Evolutionary conservation across 768 basidiomycete genomes (phyloP).

Genomic region (Pisolithus sp.): DNA sequence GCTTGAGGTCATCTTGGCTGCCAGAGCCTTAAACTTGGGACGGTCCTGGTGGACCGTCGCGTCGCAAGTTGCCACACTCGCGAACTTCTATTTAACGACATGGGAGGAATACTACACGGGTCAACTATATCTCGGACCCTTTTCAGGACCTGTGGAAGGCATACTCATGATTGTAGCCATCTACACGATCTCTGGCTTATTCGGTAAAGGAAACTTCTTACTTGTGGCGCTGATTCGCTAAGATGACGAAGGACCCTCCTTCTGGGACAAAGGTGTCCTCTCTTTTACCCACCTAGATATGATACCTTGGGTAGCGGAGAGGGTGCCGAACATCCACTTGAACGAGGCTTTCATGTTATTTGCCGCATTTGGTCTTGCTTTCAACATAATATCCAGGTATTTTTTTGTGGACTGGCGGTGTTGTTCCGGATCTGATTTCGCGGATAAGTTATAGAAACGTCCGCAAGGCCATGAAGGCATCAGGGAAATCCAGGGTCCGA

Average conservation of each 20-base stretch:
- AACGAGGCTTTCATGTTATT: slow-evolving; percentile 90
- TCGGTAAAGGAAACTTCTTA: slow-evolving; percentile 38
- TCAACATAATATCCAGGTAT: slow-evolving; percentile 76
- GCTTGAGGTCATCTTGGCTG: slow-evolving; percentile 82
- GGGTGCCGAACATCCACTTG: slow-evolving; percentile 61
- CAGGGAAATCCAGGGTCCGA: slow-evolving; percentile 34
- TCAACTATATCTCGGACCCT: slow-evolving; percentile 83
- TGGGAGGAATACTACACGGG: slow-evolving; percentile 91
- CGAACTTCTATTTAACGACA: slow-evolving; percentile 69
- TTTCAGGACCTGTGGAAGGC: slow-evolving; percentile 95
- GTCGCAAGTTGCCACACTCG: slow-evolving; percentile 63
- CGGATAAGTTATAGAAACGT: slow-evolving; percentile 74
- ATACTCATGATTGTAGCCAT: slow-evolving; percentile 80
- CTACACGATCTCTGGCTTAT: slow-evolving; percentile 72
- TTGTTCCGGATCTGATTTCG: slow-evolving; percentile 2
- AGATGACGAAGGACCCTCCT: slow-evolving; percentile 50
- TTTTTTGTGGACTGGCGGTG: neutral
- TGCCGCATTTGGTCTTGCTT: slow-evolving; percentile 57
- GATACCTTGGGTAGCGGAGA: slow-evolving; percentile 38
- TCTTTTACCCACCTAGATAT: slow-evolving; percentile 50
- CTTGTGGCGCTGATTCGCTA: neutral
- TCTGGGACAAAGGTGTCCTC: slow-evolving; percentile 74
- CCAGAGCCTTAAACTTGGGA: slow-evolving; percentile 84
- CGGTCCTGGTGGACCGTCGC: slow-evolving; percentile 97
- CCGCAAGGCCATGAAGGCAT: slow-evolving; percentile 44